A percentile compares a stretch with the other conserved stretches of the same genome.
phyloP scores from a whole-genome alignment of 768 basidiomycete species.

The Crassisporium funariophilum region DNA sequence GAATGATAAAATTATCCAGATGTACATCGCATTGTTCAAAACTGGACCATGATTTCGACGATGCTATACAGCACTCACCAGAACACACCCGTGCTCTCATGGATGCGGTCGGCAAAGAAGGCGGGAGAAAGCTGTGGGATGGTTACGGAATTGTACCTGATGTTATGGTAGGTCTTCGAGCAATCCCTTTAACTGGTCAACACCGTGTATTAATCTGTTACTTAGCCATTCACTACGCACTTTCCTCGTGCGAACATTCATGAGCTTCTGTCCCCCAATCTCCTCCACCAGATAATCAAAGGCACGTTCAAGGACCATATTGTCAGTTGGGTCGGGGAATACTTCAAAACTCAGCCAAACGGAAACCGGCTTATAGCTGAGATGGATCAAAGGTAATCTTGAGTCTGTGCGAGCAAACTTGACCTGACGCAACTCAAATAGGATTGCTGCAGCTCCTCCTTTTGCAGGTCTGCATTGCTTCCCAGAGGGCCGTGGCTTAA shows the following conservation, averaged over 20 bases:
- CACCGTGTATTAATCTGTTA: neutral
- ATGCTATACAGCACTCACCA: slow-evolving; percentile 16
- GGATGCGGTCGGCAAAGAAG: slow-evolving; percentile 14
- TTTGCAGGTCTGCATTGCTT: slow-evolving; percentile 26
- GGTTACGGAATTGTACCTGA: neutral
- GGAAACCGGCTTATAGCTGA: slow-evolving; percentile 30
- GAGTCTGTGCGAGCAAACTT: neutral
- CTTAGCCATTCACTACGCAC: slow-evolving; percentile 30
- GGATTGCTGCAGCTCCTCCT: slow-evolving; percentile 21
- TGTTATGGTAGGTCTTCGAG: neutral
- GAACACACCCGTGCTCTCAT: slow-evolving; percentile 23
- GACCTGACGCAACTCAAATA: neutral
- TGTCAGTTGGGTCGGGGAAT: slow-evolving; percentile 35
- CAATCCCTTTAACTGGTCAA: neutral
- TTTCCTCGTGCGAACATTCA: slow-evolving; percentile 38
- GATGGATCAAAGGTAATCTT: slow-evolving; percentile 32
- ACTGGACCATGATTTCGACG: slow-evolving; percentile 8
- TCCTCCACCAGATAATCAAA: slow-evolving; percentile 42
- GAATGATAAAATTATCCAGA: too few relatives aligned
- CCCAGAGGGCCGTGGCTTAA: slow-evolving; percentile 27
- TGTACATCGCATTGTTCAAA: slow-evolving; percentile 12
- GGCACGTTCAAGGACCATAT: slow-evolving; percentile 45
- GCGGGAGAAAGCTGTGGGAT: neutral
- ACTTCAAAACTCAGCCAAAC: slow-evolving; percentile 19
- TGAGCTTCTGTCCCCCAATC: slow-evolving; percentile 31